phyloP scores from a whole-genome alignment of 1,284 basidiomycete species.

The Baeospora myosura region DNA sequence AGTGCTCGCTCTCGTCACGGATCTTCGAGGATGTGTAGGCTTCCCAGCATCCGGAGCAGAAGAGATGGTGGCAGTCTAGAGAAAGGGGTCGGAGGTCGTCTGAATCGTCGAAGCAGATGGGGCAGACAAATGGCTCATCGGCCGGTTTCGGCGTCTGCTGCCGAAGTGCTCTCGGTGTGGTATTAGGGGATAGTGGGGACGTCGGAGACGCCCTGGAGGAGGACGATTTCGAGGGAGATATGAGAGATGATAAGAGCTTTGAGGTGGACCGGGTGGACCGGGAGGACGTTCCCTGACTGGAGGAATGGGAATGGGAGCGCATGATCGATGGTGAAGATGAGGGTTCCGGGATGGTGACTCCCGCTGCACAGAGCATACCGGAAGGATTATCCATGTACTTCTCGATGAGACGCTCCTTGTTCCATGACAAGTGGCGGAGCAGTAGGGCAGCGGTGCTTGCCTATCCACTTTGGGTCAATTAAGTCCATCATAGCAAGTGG shows the following conservation, averaged over 20 bases:
- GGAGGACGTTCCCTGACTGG: background rate
- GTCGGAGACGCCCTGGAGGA: constrained; percentile 18
- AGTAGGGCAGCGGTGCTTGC: constrained; percentile 65
- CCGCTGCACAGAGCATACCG: constrained; percentile 65
- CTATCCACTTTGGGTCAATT: constrained; percentile 18
- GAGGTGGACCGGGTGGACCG: constrained; percentile 35
- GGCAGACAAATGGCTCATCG: constrained; percentile 67
- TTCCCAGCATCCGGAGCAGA: constrained; percentile 84
- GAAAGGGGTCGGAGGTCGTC: constrained; percentile 51
- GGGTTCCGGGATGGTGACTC: constrained; percentile 36
- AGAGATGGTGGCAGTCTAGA: constrained; percentile 75
- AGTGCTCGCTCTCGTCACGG: constrained; percentile 82
- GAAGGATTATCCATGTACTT: constrained; percentile 88
- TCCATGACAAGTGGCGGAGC: constrained; percentile 86
- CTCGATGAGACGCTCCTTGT: constrained; percentile 93
- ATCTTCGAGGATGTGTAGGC: constrained; percentile 85
- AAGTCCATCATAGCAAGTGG: background rate
- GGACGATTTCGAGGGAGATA: constrained; percentile 23
- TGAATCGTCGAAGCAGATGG: constrained; percentile 84
- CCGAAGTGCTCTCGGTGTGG: constrained; percentile 24
- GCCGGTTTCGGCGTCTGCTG: constrained; percentile 8
- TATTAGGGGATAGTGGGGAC: constrained; percentile 18
- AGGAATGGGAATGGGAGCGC: background rate
- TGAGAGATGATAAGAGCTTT: constrained; percentile 21
- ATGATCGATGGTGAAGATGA: constrained; percentile 22